Conservation (phyloP, 1,284 basidiomycete genomes). For the Afroboletus lepidellus region DNA sequence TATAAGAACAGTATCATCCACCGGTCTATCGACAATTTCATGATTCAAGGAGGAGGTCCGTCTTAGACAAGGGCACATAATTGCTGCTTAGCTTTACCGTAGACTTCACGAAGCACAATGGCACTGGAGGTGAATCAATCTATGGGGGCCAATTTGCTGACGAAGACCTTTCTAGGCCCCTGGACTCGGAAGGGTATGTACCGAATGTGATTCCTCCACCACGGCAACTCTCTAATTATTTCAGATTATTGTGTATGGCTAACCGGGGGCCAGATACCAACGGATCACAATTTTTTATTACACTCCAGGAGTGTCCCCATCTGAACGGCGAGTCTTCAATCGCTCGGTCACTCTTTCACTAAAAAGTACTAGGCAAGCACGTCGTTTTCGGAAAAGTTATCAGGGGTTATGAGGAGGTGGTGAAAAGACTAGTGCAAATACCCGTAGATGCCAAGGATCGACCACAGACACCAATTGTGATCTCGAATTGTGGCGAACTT, state of each 20-base stretch:
- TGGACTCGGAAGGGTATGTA: constrained; percentile 62
- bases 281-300: constrained; percentile 83
- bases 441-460: constrained; percentile 68
- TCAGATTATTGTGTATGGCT: constrained; percentile 77
- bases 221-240: not conserved
- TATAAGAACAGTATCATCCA: constrained; percentile 83
- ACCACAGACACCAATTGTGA: constrained; percentile 69
- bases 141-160: constrained; percentile 75
- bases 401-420: constrained; percentile 59
- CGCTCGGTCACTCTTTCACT: constrained; percentile 2
- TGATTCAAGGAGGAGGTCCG: constrained; percentile 81
- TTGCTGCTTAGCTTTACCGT: constrained; percentile 3
- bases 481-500: constrained; percentile 83
- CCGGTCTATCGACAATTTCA: constrained; percentile 81
- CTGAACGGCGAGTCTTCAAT: constrained; percentile 48
- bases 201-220: not conserved
- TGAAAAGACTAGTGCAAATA: constrained; percentile 53
- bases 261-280: constrained; percentile 82
- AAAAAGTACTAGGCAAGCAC: constrained; percentile 59
- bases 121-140: constrained; percentile 82
- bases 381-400: constrained; percentile 74
- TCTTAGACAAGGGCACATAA: not conserved
- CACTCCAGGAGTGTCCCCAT: constrained; percentile 70
- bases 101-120: constrained; percentile 79
- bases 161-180: constrained; percentile 66